Percentiles rank a stretch among this genome's conserved stretches.
phyloP scores from a whole-genome alignment of 192 early-diverging fungal species.

The Powellomyces hirtus region DNA sequence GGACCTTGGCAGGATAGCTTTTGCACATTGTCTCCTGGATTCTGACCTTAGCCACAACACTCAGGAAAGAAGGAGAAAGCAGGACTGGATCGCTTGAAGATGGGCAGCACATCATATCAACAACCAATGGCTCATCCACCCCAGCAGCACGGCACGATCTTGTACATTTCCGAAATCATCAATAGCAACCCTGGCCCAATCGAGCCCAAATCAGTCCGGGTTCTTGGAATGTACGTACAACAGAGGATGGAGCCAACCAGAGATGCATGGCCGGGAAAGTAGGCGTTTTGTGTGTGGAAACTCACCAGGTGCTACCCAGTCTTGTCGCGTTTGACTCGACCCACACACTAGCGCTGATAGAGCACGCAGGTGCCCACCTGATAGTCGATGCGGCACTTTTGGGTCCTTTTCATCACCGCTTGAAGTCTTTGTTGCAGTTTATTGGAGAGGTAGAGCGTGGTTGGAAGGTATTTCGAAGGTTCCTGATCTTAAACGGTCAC shows the following conservation, averaged over 20 bases:
- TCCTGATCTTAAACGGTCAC: too few species aligned
- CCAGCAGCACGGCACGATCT: background rate
- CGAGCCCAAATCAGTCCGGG: conserved; percentile 12
- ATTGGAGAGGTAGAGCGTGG: conserved; percentile 30
- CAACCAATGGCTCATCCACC: too few species aligned
- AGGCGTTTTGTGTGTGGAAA: background rate
- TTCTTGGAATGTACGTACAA: conserved; percentile 27
- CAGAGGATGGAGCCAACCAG: background rate
- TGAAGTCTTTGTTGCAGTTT: conserved; percentile 35
- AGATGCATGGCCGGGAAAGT: background rate
- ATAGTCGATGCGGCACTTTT: conserved; percentile 33
- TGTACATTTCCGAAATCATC: conserved; percentile 5
- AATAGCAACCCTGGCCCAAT: background rate
- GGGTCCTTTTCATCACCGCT: conserved; percentile 25
- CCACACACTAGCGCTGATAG: conserved; percentile 16
- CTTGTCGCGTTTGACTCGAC: conserved; percentile 14
- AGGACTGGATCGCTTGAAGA: too few species aligned
- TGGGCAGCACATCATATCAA: too few species aligned
- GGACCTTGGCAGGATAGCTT: too few species aligned
- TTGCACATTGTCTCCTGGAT: too few species aligned
- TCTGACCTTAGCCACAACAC: too few species aligned
- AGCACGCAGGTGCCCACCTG: conserved; percentile 8
- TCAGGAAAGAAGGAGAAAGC: too few species aligned
- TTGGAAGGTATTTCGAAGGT: conserved; percentile 9
- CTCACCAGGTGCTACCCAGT: background rate